These are phyloP conservation scores for Neckera pumila DNA, from an alignment of 225 moss, liverwort and hornwort species.

Conservation along the genomic window DNA sequence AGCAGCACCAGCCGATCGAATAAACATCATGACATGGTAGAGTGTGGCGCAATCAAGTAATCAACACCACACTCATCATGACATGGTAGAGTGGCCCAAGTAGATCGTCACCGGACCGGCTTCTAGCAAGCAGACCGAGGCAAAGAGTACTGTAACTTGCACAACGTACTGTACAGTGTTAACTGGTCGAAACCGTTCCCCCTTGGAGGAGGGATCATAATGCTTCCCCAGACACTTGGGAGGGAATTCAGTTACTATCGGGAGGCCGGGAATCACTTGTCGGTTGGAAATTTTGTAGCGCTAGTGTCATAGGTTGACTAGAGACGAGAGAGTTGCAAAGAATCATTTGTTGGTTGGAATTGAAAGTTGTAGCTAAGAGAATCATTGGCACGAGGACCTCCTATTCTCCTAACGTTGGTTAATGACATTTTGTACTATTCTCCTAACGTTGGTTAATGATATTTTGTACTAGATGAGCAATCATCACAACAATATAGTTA, in stretches of 20 bases:
- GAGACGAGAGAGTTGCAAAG: not conserved
- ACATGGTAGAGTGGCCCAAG: not conserved
- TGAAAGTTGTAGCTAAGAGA: not conserved
- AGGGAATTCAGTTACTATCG: not conserved
- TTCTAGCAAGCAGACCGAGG: not conserved
- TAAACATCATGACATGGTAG: not conserved
- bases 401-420: no score
- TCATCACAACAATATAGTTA: no score
- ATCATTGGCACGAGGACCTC: no score
- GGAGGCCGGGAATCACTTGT: not conserved
- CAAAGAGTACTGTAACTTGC: no score
- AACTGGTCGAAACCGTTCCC: not conserved
- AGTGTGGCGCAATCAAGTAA: not conserved
- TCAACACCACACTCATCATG: no score
- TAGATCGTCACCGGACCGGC: no score
- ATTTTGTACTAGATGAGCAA: no score
- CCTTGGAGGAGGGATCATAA: not conserved
- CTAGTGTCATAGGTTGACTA: not conserved
- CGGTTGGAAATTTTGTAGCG: not conserved
- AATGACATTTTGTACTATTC: no score
- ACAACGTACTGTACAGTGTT: not conserved
- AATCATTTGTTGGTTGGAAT: no score
- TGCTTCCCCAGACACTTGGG: not conserved
- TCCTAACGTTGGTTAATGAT: no score
- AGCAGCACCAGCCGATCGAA: not conserved